Percentiles rank a stretch among this genome's conserved stretches.
Conservation (phyloP, 495 filamentous ascomycete genomes). For the Xylaria scruposa region DNA sequence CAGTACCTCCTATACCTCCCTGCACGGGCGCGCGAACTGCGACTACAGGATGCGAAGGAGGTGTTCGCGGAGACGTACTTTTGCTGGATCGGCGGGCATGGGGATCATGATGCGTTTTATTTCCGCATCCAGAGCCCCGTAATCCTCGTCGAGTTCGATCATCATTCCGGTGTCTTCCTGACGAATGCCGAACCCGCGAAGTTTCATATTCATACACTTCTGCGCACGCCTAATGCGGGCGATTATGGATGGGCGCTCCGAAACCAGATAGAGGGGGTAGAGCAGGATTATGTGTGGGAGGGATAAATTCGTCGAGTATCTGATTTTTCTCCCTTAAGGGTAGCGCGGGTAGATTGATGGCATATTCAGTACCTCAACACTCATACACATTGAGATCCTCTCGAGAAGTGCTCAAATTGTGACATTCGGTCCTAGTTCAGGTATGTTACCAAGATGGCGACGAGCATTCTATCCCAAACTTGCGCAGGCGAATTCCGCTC, state of each 20-base stretch:
- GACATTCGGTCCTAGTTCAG: no score
- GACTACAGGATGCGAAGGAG: constrained; percentile 57
- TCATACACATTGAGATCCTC: no score
- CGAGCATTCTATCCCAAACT: background rate
- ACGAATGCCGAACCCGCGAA: constrained; percentile 74
- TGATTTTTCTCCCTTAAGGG: background rate
- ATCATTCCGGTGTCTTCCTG: constrained; percentile 80
- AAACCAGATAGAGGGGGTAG: constrained; percentile 33
- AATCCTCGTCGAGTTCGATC: constrained; percentile 76
- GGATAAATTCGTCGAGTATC: constrained; percentile 18
- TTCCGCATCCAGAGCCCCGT: constrained; percentile 78
- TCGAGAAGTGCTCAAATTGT: no score
- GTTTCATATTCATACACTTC: constrained; percentile 77
- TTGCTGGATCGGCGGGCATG: constrained; percentile 74
- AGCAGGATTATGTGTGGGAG: constrained; percentile 54
- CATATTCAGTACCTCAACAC: background rate
- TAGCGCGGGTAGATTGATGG: background rate
- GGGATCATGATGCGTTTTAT: constrained; percentile 73
- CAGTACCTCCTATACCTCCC: constrained; percentile 73
- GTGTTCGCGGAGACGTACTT: constrained; percentile 74
- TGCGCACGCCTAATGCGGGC: constrained; percentile 73
- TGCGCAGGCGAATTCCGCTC: background rate
- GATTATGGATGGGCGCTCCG: constrained; percentile 69
- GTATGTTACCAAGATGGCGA: background rate
- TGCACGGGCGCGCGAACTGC: constrained; percentile 51